Percentiles rank a stretch among this genome's conserved stretches.
These are phyloP conservation scores for Colletotrichum tanaceti DNA, from an alignment of 2,329 filamentous ascomycete genomes.

Conservation along the genomic window DNA sequence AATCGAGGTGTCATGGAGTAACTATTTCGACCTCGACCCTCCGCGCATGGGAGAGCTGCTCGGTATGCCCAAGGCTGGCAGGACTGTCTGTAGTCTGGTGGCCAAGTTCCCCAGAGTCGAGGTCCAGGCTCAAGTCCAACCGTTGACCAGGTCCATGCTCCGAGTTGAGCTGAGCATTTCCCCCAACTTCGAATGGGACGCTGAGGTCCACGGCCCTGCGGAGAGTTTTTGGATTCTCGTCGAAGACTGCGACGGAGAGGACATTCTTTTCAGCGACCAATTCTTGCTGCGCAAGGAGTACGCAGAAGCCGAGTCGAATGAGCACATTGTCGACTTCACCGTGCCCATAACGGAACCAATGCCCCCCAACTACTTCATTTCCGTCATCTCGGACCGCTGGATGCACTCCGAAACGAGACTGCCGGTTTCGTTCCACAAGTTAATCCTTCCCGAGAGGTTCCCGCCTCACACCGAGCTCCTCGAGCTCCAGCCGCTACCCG, in stretches of 20 bases:
- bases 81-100: conserved; percentile 85
- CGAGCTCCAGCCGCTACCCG: conserved; percentile 90
- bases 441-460: conserved; percentile 95
- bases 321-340: conserved; percentile 95
- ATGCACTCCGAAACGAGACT: conserved; percentile 97
- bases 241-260: conserved; percentile 96
- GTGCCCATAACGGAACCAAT: conserved; percentile 97
- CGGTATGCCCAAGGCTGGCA: conserved; percentile 88
- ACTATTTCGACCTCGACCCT: conserved; percentile 95
- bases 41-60: conserved; percentile 96
- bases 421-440: conserved; percentile 92
- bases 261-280: conserved; percentile 93
- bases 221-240: conserved; percentile 98
- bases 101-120: conserved; percentile 94
- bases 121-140: conserved; percentile 92
- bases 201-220: conserved; percentile 83
- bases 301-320: conserved; percentile 84
- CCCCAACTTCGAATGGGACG: conserved; percentile 97
- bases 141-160: conserved; percentile 93
- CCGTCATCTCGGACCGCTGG: conserved; percentile 94
- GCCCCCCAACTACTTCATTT: conserved; percentile 99
- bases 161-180: conserved; percentile 90
- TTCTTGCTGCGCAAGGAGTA: conserved; percentile 94
- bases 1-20: conserved; percentile 92
- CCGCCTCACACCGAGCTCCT: conserved; percentile 92